Evolutionary conservation across 352 stramenopile species (phyloP), one percentile per base, ranked within the genome.

Genomic region (Phytophthora pistaciae): DNA sequence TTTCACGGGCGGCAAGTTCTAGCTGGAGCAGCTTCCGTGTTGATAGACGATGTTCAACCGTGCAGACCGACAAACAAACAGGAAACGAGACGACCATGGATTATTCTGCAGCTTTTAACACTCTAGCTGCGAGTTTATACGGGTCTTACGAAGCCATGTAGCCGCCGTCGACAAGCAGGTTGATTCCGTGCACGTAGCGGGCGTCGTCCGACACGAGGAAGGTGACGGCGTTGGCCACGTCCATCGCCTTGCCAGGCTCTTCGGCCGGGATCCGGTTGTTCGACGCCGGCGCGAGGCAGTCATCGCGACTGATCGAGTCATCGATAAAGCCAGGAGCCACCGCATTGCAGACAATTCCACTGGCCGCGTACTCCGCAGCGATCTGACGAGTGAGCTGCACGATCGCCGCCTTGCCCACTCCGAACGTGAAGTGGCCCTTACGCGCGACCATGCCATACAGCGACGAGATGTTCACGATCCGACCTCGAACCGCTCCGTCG

Each of bases 1-100:
- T 44, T 88, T 98, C 71, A 97, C 96, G 57, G 83, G 87, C 60
- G 87, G 87, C 56, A 85, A 88, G 27, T 91, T 87, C 40, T 95
- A 92, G 58, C 40, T 54, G 53, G 27, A 53, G 8, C 25, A 54
- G 29, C 49, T 54, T 42, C 4, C 49, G 52, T 64, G 58, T 56
- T 40, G 50, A 71, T 75, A 76, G 69, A 77, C 55, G 10, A 18
- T 31, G 53, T 60, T 57, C 50, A 18, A 57, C 13, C 36, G 36
- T 42, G 36, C 36, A 76, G 54, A 56, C 49, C 29, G 29, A 42
- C 11, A 14, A 11, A 42, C 36, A 42, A 42, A 18, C 36, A 42
- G 36, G 36, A 18, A 42, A 16, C 36, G 11, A 18, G 7, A 42
- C 36, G 36, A 42, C 11, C 13, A 42, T 42, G 3, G 36, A 16